Evolutionary conservation across 2,329 filamentous ascomycete species (phyloP), one percentile per base, ranked within the genome.

Genomic region (Botrytis deweyae): DNA sequence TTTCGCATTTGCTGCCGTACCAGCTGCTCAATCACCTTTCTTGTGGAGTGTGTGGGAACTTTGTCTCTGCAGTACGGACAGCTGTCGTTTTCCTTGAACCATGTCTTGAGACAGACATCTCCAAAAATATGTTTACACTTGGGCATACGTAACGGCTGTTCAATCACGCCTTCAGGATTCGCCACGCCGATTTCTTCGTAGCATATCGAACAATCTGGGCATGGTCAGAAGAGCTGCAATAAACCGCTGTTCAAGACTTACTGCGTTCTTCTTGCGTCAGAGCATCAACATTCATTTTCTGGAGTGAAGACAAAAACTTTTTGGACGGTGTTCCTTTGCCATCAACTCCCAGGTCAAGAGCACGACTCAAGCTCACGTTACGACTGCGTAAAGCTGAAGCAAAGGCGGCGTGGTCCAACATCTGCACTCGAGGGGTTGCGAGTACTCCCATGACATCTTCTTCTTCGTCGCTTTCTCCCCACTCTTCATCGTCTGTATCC

Each of bases 51-150:
- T 2, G 88, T 87, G 4, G 85, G 87, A 38, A 91, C 83, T 77
- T 89, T 89, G 75, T 89, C 86, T 40, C 89, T 86, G 80, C 89
- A 91, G 78, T 91, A 91, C 0, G 89, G 89, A 76, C 89, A 91
- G 72, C 84, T 89, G 76, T 89, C 86, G 2, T 88, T 88, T 64
- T 90, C 88, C 70, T 88, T 84, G 61, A 91, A 86, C 89, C 89
- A 91, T 76, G 88, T 90, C 79, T 88, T 89, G 76, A 91, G 89
- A 80, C 89, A 91, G 76, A 87, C 84, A 73, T 90, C 85, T 29
- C 89, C 89, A 79, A 91, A 91, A 10, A 91, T 80, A 77, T 91
- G 89, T 76, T 87, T 88, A 83, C 89, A 91, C 76, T 85, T 87
- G 3, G 89, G 89, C 29, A 91, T 81, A 33, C 87, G 87, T 25